These are phyloP conservation scores for Recurvomyces mirabilis DNA, from an alignment of 495 filamentous ascomycete species.

Conservation along the genomic window DNA sequence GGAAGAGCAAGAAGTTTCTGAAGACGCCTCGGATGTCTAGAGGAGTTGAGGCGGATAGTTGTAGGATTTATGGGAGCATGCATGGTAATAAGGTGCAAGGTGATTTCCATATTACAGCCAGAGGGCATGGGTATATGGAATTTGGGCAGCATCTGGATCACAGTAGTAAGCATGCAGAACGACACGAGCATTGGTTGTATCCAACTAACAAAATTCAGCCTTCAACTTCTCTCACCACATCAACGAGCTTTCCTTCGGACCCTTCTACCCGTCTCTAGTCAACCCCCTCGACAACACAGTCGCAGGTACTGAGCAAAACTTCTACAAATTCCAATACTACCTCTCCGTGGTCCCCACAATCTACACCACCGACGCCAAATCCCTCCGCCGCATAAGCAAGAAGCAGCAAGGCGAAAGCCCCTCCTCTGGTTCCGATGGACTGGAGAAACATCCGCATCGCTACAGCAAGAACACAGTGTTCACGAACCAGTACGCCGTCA, in stretches of 20 bases:
- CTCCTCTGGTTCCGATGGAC: slow-evolving; percentile 16
- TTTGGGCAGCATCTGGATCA: slow-evolving; percentile 76
- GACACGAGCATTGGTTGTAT: too few relatives aligned
- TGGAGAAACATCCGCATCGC: slow-evolving; percentile 22
- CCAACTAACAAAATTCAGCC: slow-evolving; percentile 33
- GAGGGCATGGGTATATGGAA: slow-evolving; percentile 86
- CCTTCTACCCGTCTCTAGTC: slow-evolving; percentile 81
- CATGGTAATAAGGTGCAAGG: slow-evolving; percentile 94
- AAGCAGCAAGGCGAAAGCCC: slow-evolving; percentile 18
- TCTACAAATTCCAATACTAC: slow-evolving; percentile 98
- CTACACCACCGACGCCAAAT: slow-evolving; percentile 56
- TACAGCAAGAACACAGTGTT: slow-evolving; percentile 47
- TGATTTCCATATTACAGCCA: slow-evolving; percentile 94
- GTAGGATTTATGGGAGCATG: slow-evolving; percentile 79
- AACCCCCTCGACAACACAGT: slow-evolving; percentile 92
- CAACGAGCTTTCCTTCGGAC: slow-evolving; percentile 91
- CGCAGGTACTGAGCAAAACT: slow-evolving; percentile 60
- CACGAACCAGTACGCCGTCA: slow-evolving; percentile 98
- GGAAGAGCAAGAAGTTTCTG: slow-evolving; percentile 52
- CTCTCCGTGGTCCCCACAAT: slow-evolving; percentile 92
- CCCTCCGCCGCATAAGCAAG: slow-evolving; percentile 9
- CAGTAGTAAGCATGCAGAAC: slow-evolving; percentile 46
- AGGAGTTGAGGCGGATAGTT: slow-evolving; percentile 46
- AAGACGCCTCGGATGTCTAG: slow-evolving; percentile 60
- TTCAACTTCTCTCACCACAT: slow-evolving; percentile 99